Evolutionary conservation across 2,329 filamentous ascomycete species (phyloP).

Genomic region (Atkinsonella texensis): DNA sequence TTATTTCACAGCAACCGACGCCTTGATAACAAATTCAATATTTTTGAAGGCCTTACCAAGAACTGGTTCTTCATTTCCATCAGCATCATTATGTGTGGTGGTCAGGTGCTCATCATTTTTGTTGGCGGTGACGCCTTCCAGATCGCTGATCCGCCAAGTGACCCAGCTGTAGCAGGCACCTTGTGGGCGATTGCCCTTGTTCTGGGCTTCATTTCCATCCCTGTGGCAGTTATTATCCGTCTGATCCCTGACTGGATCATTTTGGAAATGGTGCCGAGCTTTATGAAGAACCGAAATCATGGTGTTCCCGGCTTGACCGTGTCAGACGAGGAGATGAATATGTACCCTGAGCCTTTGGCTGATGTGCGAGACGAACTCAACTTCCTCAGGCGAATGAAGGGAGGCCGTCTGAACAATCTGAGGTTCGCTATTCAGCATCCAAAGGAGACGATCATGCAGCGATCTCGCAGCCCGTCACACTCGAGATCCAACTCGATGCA

Average conservation of each 20-base stretch:
- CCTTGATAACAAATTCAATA: conserved; percentile 89
- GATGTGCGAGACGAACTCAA: conserved; percentile 72
- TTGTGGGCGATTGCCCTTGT: conserved; percentile 86
- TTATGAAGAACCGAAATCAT: conserved; percentile 35
- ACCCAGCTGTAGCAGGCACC: conserved; percentile 37
- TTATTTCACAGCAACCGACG: conserved; percentile 57
- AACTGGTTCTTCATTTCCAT: conserved; percentile 89
- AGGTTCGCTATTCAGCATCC: conserved; percentile 69
- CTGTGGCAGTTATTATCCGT: conserved; percentile 69
- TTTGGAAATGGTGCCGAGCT: conserved; percentile 37
- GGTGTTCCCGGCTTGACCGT: conserved; percentile 44
- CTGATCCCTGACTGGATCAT: conserved; percentile 65
- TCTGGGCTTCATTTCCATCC: conserved; percentile 73
- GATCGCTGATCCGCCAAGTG: conserved; percentile 37
- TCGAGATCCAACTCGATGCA: conserved; percentile 52
- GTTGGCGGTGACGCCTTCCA: conserved; percentile 73
- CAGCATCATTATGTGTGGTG: conserved; percentile 75
- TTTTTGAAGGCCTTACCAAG: conserved; percentile 74
- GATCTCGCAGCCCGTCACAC: conserved; percentile 50
- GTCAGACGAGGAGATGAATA: conserved; percentile 54
- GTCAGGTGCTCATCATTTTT: conserved; percentile 81
- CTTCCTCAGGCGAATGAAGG: conserved; percentile 70
- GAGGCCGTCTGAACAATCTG: conserved; percentile 69
- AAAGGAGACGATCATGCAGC: conserved; percentile 53
- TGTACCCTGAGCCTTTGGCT: conserved; percentile 59